Base-by-base conservation (phyloP, 2,329 filamentous ascomycete species). In the Neoarthrinium moseri region DNA sequence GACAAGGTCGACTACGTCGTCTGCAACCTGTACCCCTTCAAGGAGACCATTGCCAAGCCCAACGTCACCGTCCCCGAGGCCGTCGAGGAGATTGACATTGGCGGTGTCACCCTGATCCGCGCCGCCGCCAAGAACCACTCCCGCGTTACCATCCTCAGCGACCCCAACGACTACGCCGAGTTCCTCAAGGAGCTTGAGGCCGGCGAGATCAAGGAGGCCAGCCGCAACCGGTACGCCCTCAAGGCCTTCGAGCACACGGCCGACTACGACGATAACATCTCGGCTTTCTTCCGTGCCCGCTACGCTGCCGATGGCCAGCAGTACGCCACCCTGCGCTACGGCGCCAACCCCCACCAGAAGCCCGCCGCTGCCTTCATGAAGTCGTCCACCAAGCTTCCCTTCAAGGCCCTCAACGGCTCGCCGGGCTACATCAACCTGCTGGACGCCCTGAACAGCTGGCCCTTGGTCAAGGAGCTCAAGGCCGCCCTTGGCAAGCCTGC, bases 11-110 rank as follows among this genome's bases (percentile, higher is more conserved):
- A 95, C 79, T 95, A 86, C 60, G 90, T 96, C 59, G 87, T 99
- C 66, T 97, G 94, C 86, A 99, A 99, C 74, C 81, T 99, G 46
- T 97, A 99, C 71, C 94, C 94, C 11, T 99, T 99, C 84, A 96
- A 96, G 77, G 91, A 97, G 67, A 99, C 94, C 24, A 85, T 99
- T 58, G 87, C 91, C 60, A 95, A 96, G 79, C 84, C 95, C 75
- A 95, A 96, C 63, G 94, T 99, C 61, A 97, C 92, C 51, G 89
- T 99, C 52, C 84, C 89, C 42, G 92, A 99, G 73, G 94, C 94
- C 42, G 92, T 99, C 30, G 94, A 99, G 74, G 94, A 99, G 75
- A 95, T 99, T 61, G 94, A 99, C 71, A 96, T 99, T 65, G 94
- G 91, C 55, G 94, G 94, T 60, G 94, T 99, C 43, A 99, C 94